Base-by-base conservation (phyloP, 176 grass and related monocot genomes). In the Pharus latifolius region DNA sequence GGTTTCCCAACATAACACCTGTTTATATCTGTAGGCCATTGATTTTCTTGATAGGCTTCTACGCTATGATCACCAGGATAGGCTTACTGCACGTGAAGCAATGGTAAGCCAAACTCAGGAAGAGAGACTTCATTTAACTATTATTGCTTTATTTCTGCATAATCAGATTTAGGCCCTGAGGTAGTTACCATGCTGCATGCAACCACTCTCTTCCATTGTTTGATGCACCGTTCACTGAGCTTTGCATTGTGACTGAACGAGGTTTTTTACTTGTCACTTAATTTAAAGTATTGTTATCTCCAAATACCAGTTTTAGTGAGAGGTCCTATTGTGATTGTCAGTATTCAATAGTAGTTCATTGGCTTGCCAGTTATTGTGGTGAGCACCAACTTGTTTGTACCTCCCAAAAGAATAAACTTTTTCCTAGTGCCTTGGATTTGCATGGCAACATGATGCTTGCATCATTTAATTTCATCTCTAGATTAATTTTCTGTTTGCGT, bases 1-100 rank as follows among this genome's bases (percentile, higher is more conserved):
- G 15, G 46, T 74, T 40, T 59, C 16, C 75, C 43, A 15, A 78
- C 70, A 10, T n/a, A 58, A 26, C 17, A 2, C 15, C 13, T 63
- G 17, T 60, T 26, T 72, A 67, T 83, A 9, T 68, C 75, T 86
- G 42, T 78, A 94, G 95, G 84, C 95, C 41, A 78, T 99, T 48
- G 95, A 99, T 88, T 99, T 99, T 67, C 90, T 99, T 13, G 95
- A 99, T 56, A 94, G 88, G 34, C 95, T 99, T 94, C 82, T 99
- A 46, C 87, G 79, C 8, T 99, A 99, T 85, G 95, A 99, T 81
- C 95, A 99, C 59, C 90, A 94, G 69, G 87, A 99, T 40, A 94
- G 95, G 65, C 81, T 94, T 45, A 99, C 95, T 67, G 87, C 95
- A 65, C 78, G 79, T 12, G 95, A 99, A 83, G 95, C 95, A 60